Evolutionary conservation across 2,329 filamentous ascomycete genomes (phyloP), one percentile per base, ranked within the genome.

Genomic region (Alternaria alternata): DNA sequence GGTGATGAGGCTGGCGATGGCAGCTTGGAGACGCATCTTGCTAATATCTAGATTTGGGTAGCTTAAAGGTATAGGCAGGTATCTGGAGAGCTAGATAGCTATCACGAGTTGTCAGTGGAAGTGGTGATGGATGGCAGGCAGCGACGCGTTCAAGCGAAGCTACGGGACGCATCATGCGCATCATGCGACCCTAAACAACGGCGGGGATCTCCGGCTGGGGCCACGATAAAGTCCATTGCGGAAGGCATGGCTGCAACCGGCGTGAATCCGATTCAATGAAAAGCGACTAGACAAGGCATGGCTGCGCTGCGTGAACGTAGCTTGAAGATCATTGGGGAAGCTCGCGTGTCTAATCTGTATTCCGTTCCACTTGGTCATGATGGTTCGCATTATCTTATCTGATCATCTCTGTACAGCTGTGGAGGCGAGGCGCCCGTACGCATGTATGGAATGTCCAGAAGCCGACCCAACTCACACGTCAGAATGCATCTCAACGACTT

Each of bases 1-100:
- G 18, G 80, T 81, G 63, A 81, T 81, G 66, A 81, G 64, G 52
- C 67, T 52, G 8, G 74, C 58, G 28, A 77, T 46, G 24, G 66
- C 57, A 26, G 61, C 51, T 49, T 54, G 47, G 62, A 75, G 39
- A 58, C 68, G 57, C 75, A 77, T 77, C 16, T 47, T 75, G 62
- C n/a, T 53, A n/a, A 39, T 34, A 11, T 34, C 30, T 47, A 20
- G 20, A 44, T n/a, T 12, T 20, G 24, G 24, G 20, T 42, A n/a
- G 47, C 34, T 34, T 32, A 11, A 14, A 46, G 5, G n/a, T 24
- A 14, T 12, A 38, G 20, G 8, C 41, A 34, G 30, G 22, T 18
- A 26, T 52, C 32, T 30, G 28, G 4, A 51, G 39, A 28, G 41
- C 36, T 46, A 51, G 26, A 39, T 51, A 24, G 49, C 41, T 41